phyloP scores from a whole-genome alignment of 805 yeast species.

The Pichia nanzhaoensis region DNA sequence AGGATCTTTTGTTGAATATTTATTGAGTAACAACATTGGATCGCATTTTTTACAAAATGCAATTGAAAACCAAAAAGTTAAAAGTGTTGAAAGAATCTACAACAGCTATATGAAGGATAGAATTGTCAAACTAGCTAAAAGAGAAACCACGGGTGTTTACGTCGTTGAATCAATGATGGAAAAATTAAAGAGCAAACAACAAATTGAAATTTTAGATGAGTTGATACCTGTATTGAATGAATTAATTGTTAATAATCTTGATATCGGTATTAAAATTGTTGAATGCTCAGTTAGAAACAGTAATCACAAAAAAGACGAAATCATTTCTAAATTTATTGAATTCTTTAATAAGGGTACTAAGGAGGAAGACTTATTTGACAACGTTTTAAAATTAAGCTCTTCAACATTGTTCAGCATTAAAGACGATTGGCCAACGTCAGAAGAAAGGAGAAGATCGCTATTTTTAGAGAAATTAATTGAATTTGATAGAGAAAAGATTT shows the following conservation, averaged over 20 bases:
- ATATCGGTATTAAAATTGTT: conserved; percentile 58
- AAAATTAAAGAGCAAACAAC: conserved; percentile 57
- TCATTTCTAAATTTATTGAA: conserved; percentile 43
- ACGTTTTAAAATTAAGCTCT: conserved; percentile 52
- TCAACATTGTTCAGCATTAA: conserved; percentile 77
- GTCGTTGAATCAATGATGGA: conserved; percentile 66
- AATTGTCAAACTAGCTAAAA: conserved; percentile 62
- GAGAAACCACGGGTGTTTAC: conserved; percentile 81
- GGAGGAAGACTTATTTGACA: conserved; percentile 52
- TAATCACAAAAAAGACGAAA: conserved; percentile 53
- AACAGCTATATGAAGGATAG: conserved; percentile 66
- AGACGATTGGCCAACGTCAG: conserved; percentile 90
- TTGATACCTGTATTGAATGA: conserved; percentile 61
- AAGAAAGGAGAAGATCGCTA: conserved; percentile 73
- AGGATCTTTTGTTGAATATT: conserved; percentile 75
- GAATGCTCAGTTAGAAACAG: conserved; percentile 56
- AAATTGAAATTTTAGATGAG: conserved; percentile 53
- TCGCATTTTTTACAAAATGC: conserved; percentile 81
- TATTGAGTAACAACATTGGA: conserved; percentile 85
- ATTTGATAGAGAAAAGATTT: conserved; percentile 51
- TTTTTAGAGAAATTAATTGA: conserved; percentile 68
- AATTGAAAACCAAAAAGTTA: conserved; percentile 57
- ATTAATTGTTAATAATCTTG: conserved; percentile 60
- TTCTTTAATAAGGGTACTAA: conserved; percentile 33
- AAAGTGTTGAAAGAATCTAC: conserved; percentile 66